A percentile compares a stretch with the other conserved stretches of the same genome.
Evolutionary conservation across 1,284 basidiomycete genomes (phyloP).

Genomic region (Leccinum solheimii): DNA sequence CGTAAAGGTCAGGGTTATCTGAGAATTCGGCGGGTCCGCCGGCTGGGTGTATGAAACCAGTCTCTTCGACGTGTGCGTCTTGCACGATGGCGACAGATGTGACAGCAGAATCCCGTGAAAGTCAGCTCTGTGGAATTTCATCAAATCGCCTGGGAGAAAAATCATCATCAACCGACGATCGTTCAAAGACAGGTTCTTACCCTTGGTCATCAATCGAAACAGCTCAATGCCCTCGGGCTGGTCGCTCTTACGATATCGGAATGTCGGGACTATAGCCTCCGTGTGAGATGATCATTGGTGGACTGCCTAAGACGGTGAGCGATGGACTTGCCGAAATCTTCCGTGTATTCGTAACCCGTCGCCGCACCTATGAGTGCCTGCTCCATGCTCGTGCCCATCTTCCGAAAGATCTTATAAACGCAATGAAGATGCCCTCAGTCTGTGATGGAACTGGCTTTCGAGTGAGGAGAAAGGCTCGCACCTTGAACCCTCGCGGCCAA

Average conservation of each 20-base stretch:
- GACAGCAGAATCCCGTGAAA: slow-evolving; percentile 44
- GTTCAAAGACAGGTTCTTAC: slow-evolving; percentile 27
- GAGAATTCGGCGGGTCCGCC: slow-evolving; percentile 17
- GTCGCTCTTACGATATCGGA: slow-evolving; percentile 54
- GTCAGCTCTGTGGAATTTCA: slow-evolving; percentile 45
- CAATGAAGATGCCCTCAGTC: not conserved
- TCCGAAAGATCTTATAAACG: slow-evolving; percentile 42
- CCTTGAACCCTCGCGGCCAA: slow-evolving; percentile 44
- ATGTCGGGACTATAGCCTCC: slow-evolving; percentile 38
- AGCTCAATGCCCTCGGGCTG: slow-evolving; percentile 46
- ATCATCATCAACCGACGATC: not conserved
- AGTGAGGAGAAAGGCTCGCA: not conserved
- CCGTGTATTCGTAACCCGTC: slow-evolving; percentile 38
- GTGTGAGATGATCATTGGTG: slow-evolving; percentile 2
- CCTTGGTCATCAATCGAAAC: slow-evolving; percentile 47
- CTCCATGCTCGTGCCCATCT: slow-evolving; percentile 47
- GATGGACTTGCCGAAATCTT: slow-evolving; percentile 37
- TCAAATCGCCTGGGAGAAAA: slow-evolving; percentile 37
- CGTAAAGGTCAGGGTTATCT: slow-evolving; percentile 41
- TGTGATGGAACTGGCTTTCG: not conserved
- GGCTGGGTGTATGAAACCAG: slow-evolving; percentile 40
- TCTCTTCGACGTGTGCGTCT: slow-evolving; percentile 40
- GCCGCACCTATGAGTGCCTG: slow-evolving; percentile 44
- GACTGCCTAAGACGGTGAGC: not conserved
- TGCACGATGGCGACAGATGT: slow-evolving; percentile 35